Evolutionary conservation across 345 rosid genomes (phyloP).

Genomic region (Odontarrhena argentea): DNA sequence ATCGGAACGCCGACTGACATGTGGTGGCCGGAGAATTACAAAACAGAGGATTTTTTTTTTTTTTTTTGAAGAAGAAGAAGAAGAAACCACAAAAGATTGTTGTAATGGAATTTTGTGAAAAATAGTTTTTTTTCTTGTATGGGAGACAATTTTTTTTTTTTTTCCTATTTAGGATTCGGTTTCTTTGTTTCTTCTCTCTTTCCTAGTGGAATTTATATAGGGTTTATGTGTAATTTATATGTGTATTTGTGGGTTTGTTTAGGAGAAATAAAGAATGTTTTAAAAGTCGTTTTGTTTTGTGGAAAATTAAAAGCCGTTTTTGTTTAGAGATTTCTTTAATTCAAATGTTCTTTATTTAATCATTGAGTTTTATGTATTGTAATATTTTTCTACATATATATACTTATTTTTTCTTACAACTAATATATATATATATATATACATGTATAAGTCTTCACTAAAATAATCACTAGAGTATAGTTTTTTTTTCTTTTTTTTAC

Average conservation of each 20-base stretch:
- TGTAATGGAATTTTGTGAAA: too few relatives aligned
- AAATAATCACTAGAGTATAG: too few relatives aligned
- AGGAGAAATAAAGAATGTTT: neutral
- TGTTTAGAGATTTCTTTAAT: constrained; percentile 1
- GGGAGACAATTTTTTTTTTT: constrained; percentile 21
- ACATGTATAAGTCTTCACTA: too few relatives aligned
- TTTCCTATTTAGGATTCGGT: constrained; percentile 15
- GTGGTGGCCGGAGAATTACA: constrained; percentile 29
- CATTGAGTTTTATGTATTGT: neutral
- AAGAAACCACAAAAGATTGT: too few relatives aligned
- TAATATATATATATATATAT: too few relatives aligned
- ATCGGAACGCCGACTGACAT: constrained; percentile 61
- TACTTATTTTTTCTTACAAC: too few relatives aligned
- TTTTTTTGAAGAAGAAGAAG: neutral
- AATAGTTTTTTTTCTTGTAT: neutral
- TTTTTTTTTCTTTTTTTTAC: too few relatives aligned
- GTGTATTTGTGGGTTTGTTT: neutral
- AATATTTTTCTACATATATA: neutral
- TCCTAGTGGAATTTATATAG: constrained; percentile 8
- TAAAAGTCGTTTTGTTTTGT: constrained; percentile 26
- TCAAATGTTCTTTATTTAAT: constrained; percentile 7
- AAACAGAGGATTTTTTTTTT: neutral
- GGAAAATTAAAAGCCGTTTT: neutral
- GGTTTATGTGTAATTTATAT: neutral
- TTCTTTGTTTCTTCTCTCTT: constrained; percentile 17